Evolutionary conservation across 805 yeast species (phyloP).

Genomic region (Saccharomycopsis schoenii): DNA sequence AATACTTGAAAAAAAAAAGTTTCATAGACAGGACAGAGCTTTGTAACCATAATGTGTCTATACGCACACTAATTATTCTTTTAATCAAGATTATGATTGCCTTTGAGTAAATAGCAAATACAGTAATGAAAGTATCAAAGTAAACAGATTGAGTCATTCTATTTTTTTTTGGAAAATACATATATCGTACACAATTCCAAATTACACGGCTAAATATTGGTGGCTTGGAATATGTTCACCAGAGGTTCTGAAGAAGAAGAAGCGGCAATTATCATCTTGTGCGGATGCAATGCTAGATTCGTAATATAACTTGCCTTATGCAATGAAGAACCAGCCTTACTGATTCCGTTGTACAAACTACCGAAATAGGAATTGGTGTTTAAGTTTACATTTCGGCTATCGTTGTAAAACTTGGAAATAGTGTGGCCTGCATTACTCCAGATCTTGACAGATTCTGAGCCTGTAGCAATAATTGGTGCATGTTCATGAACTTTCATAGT

Average conservation of each 20-base stretch:
- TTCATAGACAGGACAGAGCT: too few species aligned
- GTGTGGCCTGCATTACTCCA: constrained; percentile 82
- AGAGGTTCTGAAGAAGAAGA: constrained; percentile 70
- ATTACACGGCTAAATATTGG: neutral
- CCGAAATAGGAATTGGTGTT: constrained; percentile 18
- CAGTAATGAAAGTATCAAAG: too few species aligned
- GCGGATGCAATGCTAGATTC: constrained; percentile 78
- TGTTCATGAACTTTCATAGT: constrained; percentile 86
- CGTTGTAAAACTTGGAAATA: constrained; percentile 48
- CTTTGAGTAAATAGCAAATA: too few species aligned
- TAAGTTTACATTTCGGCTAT: constrained; percentile 9
- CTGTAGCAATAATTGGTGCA: constrained; percentile 89
- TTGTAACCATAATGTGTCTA: too few species aligned
- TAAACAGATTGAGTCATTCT: neutral
- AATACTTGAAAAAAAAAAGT: neutral
- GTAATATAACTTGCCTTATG: constrained; percentile 39
- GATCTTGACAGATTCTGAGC: constrained; percentile 65
- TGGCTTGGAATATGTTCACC: constrained; percentile 42
- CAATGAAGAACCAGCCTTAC: constrained; percentile 24
- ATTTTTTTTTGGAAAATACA: neutral
- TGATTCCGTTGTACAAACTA: constrained; percentile 24
- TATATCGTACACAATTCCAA: neutral
- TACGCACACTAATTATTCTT: too few species aligned
- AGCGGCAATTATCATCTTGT: constrained; percentile 76
- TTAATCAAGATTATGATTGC: too few species aligned